Base-by-base conservation (phyloP, 257 asterid genomes). In the Dorcoceras hygrometricum region DNA sequence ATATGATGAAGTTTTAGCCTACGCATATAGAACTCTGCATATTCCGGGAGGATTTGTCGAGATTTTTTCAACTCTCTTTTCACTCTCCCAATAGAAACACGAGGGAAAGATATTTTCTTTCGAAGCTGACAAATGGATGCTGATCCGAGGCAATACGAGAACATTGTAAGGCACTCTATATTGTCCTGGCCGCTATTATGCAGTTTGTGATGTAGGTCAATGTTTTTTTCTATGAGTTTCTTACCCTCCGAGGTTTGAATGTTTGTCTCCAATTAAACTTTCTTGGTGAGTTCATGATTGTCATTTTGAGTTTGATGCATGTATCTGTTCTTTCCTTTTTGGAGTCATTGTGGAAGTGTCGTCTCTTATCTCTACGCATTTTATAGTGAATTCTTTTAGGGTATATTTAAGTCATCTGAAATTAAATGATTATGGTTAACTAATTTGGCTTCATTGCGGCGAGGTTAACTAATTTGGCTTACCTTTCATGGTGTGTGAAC, bases 91-190 rank as follows among this genome's bases (percentile, higher is more conserved):
- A 1, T n/a, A 16, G 26, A 53, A 26, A 19, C 27, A 27, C n/a
- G 25, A n/a, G 22, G 59, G 29, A n/a, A 16, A 36, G 0, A 29
- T 50, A 43, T 26, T 67, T 14, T 43, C 48, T 58, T 72, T 74
- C 18, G 46, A 28, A 16, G 54, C 20, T 46, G 4, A 28, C 53
- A 39, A 24, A 81, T 81, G 86, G 86, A 78, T 61, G 79, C 66
- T 74, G 86, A 81, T 69, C 80, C 71, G 67, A 74, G 76, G 75
- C 80, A 76, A 73, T 78, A 71, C 65, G 86, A 79, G 74, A 78
- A 69, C 69, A 81, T 81, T 68, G 86, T 81, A 71, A 78, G 83
- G 34, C 66, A 0, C 77, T 71, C 63, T 48, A 59, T 57, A 36
- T 55, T 43, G 28, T 51, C 34, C n/a, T 43, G 6, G 23, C 54